Evolutionary conservation across 2,329 filamentous ascomycete genomes (phyloP).

Genomic region (Colletotrichum orchidophilum): DNA sequence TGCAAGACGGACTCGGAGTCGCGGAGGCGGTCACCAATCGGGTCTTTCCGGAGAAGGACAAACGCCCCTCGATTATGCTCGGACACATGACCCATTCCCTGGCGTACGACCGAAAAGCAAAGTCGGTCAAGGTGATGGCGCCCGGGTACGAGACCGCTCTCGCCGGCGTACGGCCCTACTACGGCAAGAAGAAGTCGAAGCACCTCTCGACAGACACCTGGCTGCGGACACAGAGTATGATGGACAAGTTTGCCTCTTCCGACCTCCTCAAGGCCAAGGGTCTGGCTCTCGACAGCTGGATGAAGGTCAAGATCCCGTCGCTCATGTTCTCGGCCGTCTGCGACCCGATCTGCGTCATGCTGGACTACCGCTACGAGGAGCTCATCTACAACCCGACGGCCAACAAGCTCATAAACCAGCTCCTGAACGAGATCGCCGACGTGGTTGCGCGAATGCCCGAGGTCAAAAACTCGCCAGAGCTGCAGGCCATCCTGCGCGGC

Average conservation of each 20-base stretch:
- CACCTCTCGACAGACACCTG: slow-evolving; percentile 37
- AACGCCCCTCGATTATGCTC: slow-evolving; percentile 79
- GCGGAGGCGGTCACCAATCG: slow-evolving; percentile 79
- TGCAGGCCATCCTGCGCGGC: slow-evolving; percentile 65
- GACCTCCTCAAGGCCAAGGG: slow-evolving; percentile 69
- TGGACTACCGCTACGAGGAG: slow-evolving; percentile 79
- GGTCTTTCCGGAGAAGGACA: slow-evolving; percentile 73
- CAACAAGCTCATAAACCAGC: slow-evolving; percentile 71
- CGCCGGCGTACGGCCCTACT: slow-evolving; percentile 39
- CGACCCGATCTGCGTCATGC: slow-evolving; percentile 82
- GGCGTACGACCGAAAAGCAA: slow-evolving; percentile 48
- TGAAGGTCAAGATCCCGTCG: slow-evolving; percentile 80
- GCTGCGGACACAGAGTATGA: slow-evolving; percentile 59
- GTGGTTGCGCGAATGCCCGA: slow-evolving; percentile 83
- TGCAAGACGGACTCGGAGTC: slow-evolving; percentile 85
- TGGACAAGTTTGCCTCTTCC: slow-evolving; percentile 70
- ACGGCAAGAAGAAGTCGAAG: slow-evolving; percentile 9
- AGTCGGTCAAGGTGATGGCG: slow-evolving; percentile 49
- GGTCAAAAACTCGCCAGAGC: slow-evolving; percentile 67
- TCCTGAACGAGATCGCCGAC: slow-evolving; percentile 78
- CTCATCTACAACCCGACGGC: slow-evolving; percentile 74
- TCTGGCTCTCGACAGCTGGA: slow-evolving; percentile 67
- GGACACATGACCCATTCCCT: slow-evolving; percentile 67
- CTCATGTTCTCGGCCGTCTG: slow-evolving; percentile 80
- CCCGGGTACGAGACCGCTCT: slow-evolving; percentile 45